These are phyloP conservation scores for Stipa capillata DNA, from an alignment of 176 grass and related monocot genomes.

Conservation along the genomic window DNA sequence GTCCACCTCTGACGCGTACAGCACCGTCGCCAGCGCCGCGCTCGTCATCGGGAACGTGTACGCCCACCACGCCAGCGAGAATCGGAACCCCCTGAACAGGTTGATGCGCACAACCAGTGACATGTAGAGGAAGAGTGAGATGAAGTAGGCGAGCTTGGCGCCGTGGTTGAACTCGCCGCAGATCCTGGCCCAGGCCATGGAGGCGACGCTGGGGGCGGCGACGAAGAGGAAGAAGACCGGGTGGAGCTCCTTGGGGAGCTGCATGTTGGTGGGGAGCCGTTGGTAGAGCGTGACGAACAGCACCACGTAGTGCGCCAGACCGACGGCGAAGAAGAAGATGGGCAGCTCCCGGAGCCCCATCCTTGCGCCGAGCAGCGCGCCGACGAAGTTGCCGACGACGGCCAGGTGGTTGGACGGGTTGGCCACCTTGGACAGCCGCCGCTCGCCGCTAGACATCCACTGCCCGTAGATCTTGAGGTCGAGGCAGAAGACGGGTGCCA, in stretches of 20 bases:
- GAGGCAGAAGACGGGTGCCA: constrained; percentile 45
- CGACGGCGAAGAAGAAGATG: constrained; percentile 52
- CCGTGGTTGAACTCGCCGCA: constrained; percentile 36
- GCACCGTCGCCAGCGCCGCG: constrained; percentile 40
- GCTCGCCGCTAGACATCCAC: constrained; percentile 69
- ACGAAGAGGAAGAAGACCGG: constrained; percentile 84
- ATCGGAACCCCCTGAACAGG: constrained; percentile 41
- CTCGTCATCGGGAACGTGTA: constrained; percentile 78
- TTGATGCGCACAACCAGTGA: constrained; percentile 47
- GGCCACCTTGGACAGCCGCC: constrained; percentile 57
- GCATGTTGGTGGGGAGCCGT: constrained; percentile 37
- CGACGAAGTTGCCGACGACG: constrained; percentile 61
- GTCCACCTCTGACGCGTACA: constrained; percentile 49
- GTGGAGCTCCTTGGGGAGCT: constrained; percentile 54
- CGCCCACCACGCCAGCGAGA: constrained; percentile 84
- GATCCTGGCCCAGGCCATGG: constrained; percentile 50
- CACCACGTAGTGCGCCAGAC: constrained; percentile 57
- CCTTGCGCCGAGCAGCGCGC: constrained; percentile 28
- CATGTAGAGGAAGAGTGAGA: constrained; percentile 61
- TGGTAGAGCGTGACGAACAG: constrained; percentile 81
- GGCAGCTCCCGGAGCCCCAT: constrained; percentile 50
- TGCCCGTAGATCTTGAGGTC: constrained; percentile 77
- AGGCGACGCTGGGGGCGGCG: constrained; percentile 47
- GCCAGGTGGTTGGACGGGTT: constrained; percentile 71
- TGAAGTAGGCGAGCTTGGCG: constrained; percentile 58